Conservation (phyloP, 192 early-diverging fungal species). For the Coemansia sp. region DNA sequence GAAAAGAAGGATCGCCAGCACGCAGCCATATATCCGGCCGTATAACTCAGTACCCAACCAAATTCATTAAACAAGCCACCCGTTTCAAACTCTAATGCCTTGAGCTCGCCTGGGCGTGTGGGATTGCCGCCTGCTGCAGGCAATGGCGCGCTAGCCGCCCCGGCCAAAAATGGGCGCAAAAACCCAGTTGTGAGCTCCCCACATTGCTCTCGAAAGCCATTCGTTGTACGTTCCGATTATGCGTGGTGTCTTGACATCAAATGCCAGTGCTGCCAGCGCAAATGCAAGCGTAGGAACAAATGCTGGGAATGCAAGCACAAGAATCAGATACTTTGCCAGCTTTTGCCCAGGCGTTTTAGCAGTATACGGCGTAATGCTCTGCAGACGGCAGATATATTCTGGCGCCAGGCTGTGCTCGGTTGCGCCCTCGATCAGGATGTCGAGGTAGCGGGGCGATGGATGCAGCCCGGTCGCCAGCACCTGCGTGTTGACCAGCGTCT, state of each 20-base stretch:
- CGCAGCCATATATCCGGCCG: constrained; percentile 10
- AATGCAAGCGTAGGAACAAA: constrained; percentile 14
- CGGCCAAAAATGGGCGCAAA: constrained; percentile 38
- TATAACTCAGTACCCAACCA: not conserved
- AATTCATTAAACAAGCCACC: constrained; percentile 1
- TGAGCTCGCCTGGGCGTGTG: not conserved
- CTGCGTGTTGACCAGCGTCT: constrained; percentile 26
- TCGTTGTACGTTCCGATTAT: constrained; percentile 20
- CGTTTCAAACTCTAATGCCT: not conserved
- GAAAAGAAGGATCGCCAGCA: not conserved
- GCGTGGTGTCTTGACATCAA: constrained; percentile 31
- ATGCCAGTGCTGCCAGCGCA: constrained; percentile 12
- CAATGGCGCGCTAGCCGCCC: constrained; percentile 16
- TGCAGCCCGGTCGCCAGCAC: constrained; percentile 6
- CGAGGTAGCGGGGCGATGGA: constrained; percentile 42
- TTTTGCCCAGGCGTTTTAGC: constrained; percentile 27
- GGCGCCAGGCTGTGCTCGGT: constrained; percentile 28
- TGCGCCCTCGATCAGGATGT: constrained; percentile 41
- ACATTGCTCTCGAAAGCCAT: constrained; percentile 12
- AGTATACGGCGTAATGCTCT: constrained; percentile 20
- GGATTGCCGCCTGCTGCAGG: not conserved
- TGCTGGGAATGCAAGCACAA: constrained; percentile 19
- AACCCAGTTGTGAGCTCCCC: constrained; percentile 32
- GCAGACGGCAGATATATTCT: constrained; percentile 36
- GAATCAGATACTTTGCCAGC: constrained; percentile 22